phyloP scores from a whole-genome alignment of 2,329 filamentous ascomycete genomes.

The Penicillium corylophilum region DNA sequence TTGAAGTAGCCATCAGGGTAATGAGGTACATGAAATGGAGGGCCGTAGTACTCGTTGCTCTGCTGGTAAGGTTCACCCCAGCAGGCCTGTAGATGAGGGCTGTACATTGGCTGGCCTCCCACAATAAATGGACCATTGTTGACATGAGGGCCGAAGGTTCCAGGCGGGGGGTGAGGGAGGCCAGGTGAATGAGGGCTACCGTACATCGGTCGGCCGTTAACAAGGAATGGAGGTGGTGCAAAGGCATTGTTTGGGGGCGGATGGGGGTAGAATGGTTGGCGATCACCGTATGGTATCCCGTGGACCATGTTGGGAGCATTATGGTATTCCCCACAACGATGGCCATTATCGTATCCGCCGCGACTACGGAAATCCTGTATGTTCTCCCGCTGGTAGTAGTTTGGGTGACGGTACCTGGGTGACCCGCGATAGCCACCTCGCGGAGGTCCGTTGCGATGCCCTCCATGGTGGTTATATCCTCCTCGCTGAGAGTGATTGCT shows the following conservation, averaged over 20 bases:
- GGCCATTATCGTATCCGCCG: background rate
- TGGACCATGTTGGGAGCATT: background rate
- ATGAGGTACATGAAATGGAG: background rate
- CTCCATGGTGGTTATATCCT: background rate
- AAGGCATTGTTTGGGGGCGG: background rate
- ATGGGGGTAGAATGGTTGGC: background rate
- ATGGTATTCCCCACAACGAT: background rate
- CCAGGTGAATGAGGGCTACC: background rate
- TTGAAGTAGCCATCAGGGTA: background rate
- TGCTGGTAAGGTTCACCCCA: background rate
- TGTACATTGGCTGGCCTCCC: slow-evolving; percentile 3
- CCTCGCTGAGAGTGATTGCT: background rate
- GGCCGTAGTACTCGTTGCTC: background rate
- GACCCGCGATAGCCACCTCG: slow-evolving; percentile 8
- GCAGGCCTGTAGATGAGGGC: background rate
- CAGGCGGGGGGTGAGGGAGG: background rate
- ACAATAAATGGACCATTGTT: slow-evolving; percentile 8
- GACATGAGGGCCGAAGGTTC: background rate
- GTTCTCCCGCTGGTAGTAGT: slow-evolving; percentile 1
- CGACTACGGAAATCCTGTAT: background rate
- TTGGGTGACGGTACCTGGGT: background rate
- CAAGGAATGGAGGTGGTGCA: slow-evolving; percentile 4
- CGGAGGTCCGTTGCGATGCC: slow-evolving; percentile 5
- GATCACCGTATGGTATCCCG: slow-evolving; percentile 2
- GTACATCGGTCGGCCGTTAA: background rate